These are phyloP conservation scores for Rubia balearica DNA, from an alignment of 305 asterid species.

Conservation along the genomic window DNA sequence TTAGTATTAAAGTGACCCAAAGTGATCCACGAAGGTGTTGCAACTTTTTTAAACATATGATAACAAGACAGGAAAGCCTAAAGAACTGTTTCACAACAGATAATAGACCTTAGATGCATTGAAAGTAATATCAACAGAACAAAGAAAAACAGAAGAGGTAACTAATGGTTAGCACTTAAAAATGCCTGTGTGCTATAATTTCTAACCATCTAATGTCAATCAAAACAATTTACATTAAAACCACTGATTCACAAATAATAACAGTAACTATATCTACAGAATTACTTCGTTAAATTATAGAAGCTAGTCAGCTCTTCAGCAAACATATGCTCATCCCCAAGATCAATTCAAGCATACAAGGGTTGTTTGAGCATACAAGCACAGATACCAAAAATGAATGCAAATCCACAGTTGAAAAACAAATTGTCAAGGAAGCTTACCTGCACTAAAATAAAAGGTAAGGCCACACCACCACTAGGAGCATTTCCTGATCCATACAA, in stretches of 20 bases:
- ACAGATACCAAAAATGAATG: neutral
- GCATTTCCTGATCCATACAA: constrained; percentile 76
- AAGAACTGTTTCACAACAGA: neutral
- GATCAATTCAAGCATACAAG: neutral
- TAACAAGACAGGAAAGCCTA: constrained; percentile 2
- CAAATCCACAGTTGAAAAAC: neutral
- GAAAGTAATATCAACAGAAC: neutral
- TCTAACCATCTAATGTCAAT: neutral
- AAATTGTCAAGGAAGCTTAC: constrained; percentile 30
- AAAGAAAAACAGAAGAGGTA: neutral
- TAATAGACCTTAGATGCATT: neutral
- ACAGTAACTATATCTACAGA: neutral
- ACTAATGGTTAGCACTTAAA: neutral
- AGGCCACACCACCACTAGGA: constrained; percentile 93
- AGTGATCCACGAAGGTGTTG: neutral
- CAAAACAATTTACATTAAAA: neutral
- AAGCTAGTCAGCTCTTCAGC: neutral
- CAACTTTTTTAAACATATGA: neutral
- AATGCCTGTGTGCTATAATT: neutral
- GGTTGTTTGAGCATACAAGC: neutral
- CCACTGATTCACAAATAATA: neutral
- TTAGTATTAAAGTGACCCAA: neutral
- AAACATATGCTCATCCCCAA: neutral
- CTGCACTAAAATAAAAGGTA: constrained; percentile 97
- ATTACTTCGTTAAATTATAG: neutral